Base-by-base conservation (phyloP, 23 red algal genomes). In the Gracilariopsis chorda region DNA sequence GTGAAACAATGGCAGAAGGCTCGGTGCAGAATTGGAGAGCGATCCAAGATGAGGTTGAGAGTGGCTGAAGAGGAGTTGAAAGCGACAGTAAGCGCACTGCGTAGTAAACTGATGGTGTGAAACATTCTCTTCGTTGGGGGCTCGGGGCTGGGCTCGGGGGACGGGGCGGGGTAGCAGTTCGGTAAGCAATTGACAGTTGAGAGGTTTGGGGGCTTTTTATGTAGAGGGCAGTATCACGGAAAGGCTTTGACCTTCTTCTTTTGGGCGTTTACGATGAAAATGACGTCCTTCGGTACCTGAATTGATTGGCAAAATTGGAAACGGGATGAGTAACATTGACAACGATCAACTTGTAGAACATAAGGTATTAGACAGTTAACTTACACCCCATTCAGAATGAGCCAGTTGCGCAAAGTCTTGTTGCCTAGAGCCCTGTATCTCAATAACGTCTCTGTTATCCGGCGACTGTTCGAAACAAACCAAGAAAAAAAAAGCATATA, bases 371-470 rank as follows among this genome's bases (percentile, higher is more conserved):
- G 14, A 16, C n/a, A n/a, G 55, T 9, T 2, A 89, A 89, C 85
- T 72, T 89, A 91, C 88, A 17, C 73, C 57, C 53, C 53, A 94
- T 40, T 87, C 60, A 28, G 48, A 60, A 55, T 86, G 91, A 52
- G 77, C 63, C 16, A 94, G 80, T 27, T 94, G 64, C 0, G 91
- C 91, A 65, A 94, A 87, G 45, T 94, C 91, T 21, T 80, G 35
- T 53, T 85, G 80, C 12, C 91, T 41, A 7, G 91, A 86, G 30
- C 91, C 91, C 63, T 94, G 91, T 41, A 94, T 94, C 56, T 94
- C 91, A 52, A 94, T 78, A 69, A 86, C 72, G 19, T 94, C 91
- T 30, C 91, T 80, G 58, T 94, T 94, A 80, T 94, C 91, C 30
- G 91, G 58, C 36, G 91, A 94, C 91, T 86, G 20, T 23, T 9